A percentile compares a stretch with the other conserved stretches of the same genome.
Evolutionary conservation across 768 basidiomycete species (phyloP).

Genomic region (Pleurotus platypus): DNA sequence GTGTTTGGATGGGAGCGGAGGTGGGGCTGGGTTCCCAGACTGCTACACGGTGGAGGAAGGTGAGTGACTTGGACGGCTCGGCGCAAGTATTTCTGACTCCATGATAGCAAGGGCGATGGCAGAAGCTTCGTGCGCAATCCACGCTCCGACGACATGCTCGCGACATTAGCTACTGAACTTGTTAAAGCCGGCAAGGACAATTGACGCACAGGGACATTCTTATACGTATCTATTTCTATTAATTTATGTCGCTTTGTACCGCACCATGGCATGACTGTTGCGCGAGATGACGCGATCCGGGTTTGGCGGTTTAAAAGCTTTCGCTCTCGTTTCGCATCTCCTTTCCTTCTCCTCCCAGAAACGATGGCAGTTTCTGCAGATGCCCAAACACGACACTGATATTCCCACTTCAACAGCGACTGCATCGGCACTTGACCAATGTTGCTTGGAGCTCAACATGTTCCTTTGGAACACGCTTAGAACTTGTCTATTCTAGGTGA

Average conservation of each 20-base stretch:
- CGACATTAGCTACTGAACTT: constrained; percentile 60
- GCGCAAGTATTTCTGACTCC: not conserved
- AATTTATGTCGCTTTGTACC: not conserved
- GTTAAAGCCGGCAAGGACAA: constrained; percentile 51
- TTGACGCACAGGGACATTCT: constrained; percentile 15
- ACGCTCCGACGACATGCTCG: constrained; percentile 60
- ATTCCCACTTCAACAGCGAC: too few relatives aligned
- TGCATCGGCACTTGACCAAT: too few relatives aligned
- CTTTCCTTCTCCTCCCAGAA: not conserved
- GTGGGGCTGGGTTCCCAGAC: constrained; percentile 48
- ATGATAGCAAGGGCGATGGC: constrained; percentile 60
- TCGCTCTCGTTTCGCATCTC: not conserved
- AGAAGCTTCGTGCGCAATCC: constrained; percentile 66
- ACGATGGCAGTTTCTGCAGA: too few relatives aligned
- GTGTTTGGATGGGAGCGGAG: constrained; percentile 57
- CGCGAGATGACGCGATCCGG: constrained; percentile 6
- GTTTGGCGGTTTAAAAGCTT: not conserved
- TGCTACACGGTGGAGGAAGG: constrained; percentile 64
- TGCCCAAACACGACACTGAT: too few relatives aligned
- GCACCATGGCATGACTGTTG: constrained; percentile 1
- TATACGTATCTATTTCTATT: not conserved
- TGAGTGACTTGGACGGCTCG: constrained; percentile 27
- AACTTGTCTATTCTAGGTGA: too few relatives aligned
- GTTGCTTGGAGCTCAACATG: too few relatives aligned
- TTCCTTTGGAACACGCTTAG: too few relatives aligned